Conservation (phyloP, 2,329 filamentous ascomycete genomes). For the Blastomyces parvus region DNA sequence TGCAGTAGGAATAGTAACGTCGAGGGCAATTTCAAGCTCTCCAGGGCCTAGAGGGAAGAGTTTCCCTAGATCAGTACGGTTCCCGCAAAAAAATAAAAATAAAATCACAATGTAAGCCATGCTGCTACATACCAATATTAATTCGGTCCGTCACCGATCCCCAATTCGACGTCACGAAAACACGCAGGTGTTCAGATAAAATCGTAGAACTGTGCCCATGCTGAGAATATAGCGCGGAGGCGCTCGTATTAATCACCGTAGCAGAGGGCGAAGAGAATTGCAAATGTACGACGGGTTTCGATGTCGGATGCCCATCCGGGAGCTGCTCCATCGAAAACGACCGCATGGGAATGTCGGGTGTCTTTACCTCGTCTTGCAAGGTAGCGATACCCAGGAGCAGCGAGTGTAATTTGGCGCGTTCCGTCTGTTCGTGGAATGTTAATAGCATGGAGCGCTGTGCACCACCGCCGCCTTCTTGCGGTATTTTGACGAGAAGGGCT, state of each 20-base stretch:
- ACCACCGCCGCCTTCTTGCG: constrained; percentile 45
- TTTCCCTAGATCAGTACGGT: not conserved
- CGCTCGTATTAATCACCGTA: constrained; percentile 61
- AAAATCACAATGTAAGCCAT: not conserved
- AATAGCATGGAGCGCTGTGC: constrained; percentile 61
- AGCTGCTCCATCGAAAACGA: constrained; percentile 52
- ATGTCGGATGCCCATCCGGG: constrained; percentile 24
- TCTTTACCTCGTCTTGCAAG: constrained; percentile 58
- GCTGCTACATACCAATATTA: constrained; percentile 50
- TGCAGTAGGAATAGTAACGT: constrained; percentile 51
- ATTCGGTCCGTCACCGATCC: constrained; percentile 75
- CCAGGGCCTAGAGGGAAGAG: constrained; percentile 46
- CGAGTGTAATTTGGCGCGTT: constrained; percentile 61
- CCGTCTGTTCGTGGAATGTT: constrained; percentile 64
- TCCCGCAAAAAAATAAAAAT: not conserved
- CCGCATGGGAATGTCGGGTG: constrained; percentile 57
- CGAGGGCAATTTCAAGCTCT: constrained; percentile 59
- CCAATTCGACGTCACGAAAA: constrained; percentile 65
- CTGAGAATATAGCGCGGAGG: constrained; percentile 42
- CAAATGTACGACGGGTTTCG: constrained; percentile 25
- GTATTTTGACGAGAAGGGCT: constrained; percentile 60
- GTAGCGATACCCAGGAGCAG: constrained; percentile 64
- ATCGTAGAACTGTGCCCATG: constrained; percentile 57
- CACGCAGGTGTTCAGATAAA: constrained; percentile 63
- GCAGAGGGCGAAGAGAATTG: constrained; percentile 31